Base-by-base conservation (phyloP, 306 rosid genomes). In the Cucurbita pepo region DNA sequence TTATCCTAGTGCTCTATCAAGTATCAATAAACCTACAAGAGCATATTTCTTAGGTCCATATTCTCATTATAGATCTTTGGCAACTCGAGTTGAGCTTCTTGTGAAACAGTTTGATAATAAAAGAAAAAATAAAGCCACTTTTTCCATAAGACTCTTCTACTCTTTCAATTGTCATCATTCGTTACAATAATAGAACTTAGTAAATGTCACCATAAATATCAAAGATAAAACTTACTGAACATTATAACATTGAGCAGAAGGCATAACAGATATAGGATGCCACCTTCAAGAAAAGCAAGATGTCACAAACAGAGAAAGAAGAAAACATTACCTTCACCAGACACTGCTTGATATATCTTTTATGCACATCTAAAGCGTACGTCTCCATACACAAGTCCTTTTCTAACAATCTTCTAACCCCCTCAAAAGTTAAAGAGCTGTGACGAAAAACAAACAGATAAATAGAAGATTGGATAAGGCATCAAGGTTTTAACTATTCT, bases 391-490 rank as follows among this genome's bases (percentile, higher is more conserved):
- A 90, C 82, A 94, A 53, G 78, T 94, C 97, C 56, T 90, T 89
- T 85, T 94, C 98, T 52, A 94, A 85, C 84, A 94, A 78, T 79
- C 98, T 86, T 59, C 98, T 93, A 61, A 94, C 98, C 22, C 96
- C 93, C 78, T 86, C 97, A 73, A 90, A 81, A 41, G 98, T 94
- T 86, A 94, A 81, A 66, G 97, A 89, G 78, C 98, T 94, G 96
- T 87, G 84, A 56, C 75, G 73, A 10, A 78, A 60, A 61, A 60
- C 47, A 30, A 53, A 61, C 44, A 72, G 16, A 16, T 38, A 21
- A 38, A 72, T 55, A 36, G 47, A n/a, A 15, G 50, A 54, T 72
- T 37, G 62, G 4, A 47, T 18, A 38, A 30, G 38, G 54, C 21
- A 22, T 66, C 38, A 18, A 25, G 6, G 8, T 45, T 50, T 30